Percentiles rank a stretch among this genome's conserved stretches.
phyloP scores from a whole-genome alignment of 768 basidiomycete species.

The Polyporus arcularius region DNA sequence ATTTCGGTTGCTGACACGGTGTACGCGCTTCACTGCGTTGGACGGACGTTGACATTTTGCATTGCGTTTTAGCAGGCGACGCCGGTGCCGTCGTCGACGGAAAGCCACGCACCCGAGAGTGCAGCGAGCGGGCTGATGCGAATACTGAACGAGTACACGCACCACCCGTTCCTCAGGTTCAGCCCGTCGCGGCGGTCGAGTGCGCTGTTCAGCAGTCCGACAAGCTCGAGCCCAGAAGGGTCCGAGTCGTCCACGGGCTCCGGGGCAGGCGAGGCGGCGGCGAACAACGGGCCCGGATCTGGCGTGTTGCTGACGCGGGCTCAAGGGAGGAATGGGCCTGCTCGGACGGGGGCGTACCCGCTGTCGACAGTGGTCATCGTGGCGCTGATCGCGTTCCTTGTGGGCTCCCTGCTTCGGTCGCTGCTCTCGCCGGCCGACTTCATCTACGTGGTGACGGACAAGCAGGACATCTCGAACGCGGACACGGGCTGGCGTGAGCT shows the following conservation, averaged over 20 bases:
- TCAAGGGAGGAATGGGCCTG: not conserved
- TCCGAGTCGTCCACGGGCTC: slow-evolving; percentile 13
- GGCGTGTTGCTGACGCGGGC: slow-evolving; percentile 9
- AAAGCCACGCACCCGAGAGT: slow-evolving; percentile 25
- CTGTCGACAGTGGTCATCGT: slow-evolving; percentile 67
- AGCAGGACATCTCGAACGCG: slow-evolving; percentile 52
- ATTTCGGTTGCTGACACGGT: slow-evolving; percentile 14
- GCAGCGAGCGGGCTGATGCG: slow-evolving; percentile 49
- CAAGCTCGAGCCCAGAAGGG: slow-evolving; percentile 3
- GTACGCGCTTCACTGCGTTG: not conserved
- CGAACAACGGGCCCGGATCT: not conserved
- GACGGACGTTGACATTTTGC: not conserved
- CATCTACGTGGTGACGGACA: slow-evolving; percentile 71
- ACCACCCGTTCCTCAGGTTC: slow-evolving; percentile 59
- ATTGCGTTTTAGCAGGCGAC: slow-evolving; percentile 26
- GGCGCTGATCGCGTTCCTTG: slow-evolving; percentile 85
- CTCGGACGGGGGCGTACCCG: slow-evolving; percentile 34
- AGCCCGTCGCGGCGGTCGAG: slow-evolving; percentile 30
- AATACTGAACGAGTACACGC: slow-evolving; percentile 59
- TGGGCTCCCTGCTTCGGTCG: slow-evolving; percentile 88
- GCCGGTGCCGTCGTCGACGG: slow-evolving; percentile 20
- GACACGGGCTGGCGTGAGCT: slow-evolving; percentile 81
- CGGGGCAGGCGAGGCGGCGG: slow-evolving; percentile 13
- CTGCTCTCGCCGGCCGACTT: slow-evolving; percentile 91
- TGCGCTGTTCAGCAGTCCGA: slow-evolving; percentile 12